Evolutionary conservation across 2,329 filamentous ascomycete species (phyloP).

Genomic region (Penicillium nordicum): DNA sequence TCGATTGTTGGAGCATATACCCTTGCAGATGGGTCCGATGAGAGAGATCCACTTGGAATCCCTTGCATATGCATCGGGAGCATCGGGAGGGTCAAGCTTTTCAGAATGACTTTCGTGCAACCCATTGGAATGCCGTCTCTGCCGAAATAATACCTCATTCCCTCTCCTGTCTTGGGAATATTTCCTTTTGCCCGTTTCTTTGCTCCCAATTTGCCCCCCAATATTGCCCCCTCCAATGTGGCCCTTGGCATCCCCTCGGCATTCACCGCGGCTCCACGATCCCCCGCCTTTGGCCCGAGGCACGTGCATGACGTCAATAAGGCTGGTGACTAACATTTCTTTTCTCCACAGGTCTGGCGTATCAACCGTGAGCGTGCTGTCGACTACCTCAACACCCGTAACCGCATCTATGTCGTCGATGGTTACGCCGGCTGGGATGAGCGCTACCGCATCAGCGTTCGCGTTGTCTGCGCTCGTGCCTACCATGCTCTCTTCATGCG

Average conservation of each 20-base stretch:
- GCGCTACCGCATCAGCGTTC: slow-evolving; percentile 95
- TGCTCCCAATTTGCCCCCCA: background rate
- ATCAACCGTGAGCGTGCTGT: slow-evolving; percentile 99
- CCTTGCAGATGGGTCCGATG: slow-evolving; percentile 21
- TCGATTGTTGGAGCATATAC: slow-evolving; percentile 4
- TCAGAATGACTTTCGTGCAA: slow-evolving; percentile 15
- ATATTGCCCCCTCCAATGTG: background rate
- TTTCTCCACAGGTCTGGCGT: slow-evolving; percentile 76
- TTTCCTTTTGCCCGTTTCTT: background rate
- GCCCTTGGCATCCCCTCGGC: background rate
- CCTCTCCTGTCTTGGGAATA: background rate
- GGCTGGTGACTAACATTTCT: slow-evolving; percentile 16
- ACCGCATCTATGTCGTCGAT: slow-evolving; percentile 97
- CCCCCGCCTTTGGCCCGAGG: slow-evolving; percentile 13
- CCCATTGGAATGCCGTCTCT: background rate
- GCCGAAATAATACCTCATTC: background rate
- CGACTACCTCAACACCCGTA: slow-evolving; percentile 98
- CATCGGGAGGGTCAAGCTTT: slow-evolving; percentile 21
- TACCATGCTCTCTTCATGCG: slow-evolving; percentile 99
- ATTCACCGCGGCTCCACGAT: slow-evolving; percentile 5
- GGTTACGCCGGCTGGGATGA: slow-evolving; percentile 98
- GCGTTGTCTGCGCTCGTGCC: slow-evolving; percentile 95
- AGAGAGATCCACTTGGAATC: slow-evolving; percentile 18
- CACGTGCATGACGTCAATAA: slow-evolving; percentile 33
- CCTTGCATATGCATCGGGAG: slow-evolving; percentile 25